Conservation (phyloP, 1,284 basidiomycete genomes). For the Heterobasidion occidentale region DNA sequence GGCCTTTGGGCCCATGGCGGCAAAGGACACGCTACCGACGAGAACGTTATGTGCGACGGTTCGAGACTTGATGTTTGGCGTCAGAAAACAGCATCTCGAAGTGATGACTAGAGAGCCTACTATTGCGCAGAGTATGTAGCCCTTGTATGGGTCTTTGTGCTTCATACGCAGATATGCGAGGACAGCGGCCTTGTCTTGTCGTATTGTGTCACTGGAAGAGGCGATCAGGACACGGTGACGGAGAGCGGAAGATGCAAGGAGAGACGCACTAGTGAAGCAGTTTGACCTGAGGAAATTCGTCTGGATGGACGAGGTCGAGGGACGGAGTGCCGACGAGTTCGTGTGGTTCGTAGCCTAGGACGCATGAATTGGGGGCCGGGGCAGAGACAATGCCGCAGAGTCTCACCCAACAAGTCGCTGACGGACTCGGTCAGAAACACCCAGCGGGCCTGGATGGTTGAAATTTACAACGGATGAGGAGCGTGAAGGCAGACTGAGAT, state of each 20-base stretch:
- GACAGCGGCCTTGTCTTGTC: slow-evolving; percentile 67
- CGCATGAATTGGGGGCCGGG: background rate
- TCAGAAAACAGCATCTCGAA: slow-evolving; percentile 1
- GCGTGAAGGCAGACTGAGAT: background rate
- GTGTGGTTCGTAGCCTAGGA: slow-evolving; percentile 56
- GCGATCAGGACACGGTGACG: slow-evolving; percentile 2
- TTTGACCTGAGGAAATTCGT: slow-evolving; percentile 56
- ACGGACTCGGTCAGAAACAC: slow-evolving; percentile 65
- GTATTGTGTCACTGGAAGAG: slow-evolving; percentile 52
- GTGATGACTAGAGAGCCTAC: slow-evolving; percentile 32
- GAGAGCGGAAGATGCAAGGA: background rate
- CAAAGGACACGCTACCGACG: slow-evolving; percentile 69
- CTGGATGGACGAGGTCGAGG: slow-evolving; percentile 67
- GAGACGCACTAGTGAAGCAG: slow-evolving; percentile 55
- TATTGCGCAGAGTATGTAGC: slow-evolving; percentile 63
- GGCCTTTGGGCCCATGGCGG: slow-evolving; percentile 59
- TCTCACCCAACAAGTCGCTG: slow-evolving; percentile 57
- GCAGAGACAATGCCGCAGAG: background rate
- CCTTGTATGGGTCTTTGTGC: slow-evolving; percentile 66
- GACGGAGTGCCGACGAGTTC: slow-evolving; percentile 61
- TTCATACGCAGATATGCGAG: slow-evolving; percentile 66
- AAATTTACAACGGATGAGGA: slow-evolving; percentile 1
- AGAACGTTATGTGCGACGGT: slow-evolving; percentile 69
- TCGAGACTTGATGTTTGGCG: slow-evolving; percentile 25
- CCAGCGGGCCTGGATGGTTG: slow-evolving; percentile 48